phyloP scores from a whole-genome alignment of 2,329 filamentous ascomycete genomes.

The Cladosporium phlei region DNA sequence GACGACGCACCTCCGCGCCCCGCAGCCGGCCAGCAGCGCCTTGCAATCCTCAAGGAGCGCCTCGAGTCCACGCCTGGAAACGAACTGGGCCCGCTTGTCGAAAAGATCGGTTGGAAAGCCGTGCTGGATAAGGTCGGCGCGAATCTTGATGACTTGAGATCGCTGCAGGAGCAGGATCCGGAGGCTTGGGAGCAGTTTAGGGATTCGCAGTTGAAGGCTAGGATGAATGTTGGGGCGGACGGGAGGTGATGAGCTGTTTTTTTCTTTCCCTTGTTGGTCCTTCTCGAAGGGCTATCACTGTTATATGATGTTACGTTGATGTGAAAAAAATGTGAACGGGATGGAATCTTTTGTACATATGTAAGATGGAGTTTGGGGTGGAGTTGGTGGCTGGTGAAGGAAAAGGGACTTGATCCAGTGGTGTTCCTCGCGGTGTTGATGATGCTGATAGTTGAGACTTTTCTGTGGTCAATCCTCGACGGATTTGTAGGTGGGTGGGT shows the following conservation, averaged over 20 bases:
- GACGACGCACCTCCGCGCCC: slow-evolving; percentile 25
- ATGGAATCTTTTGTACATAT: no score
- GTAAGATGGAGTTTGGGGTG: no score
- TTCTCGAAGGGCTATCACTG: no score
- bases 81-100: slow-evolving; percentile 59
- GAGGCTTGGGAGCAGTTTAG: slow-evolving; percentile 32
- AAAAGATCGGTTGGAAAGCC: slow-evolving; percentile 53
- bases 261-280: no score
- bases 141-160: slow-evolving; percentile 63
- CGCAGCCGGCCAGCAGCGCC: slow-evolving; percentile 7
- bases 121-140: slow-evolving; percentile 59
- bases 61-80: slow-evolving; percentile 53
- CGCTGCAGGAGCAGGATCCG: slow-evolving; percentile 47
- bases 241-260: background rate
- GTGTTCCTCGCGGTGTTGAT: no score
- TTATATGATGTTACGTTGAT: no score
- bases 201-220: slow-evolving; percentile 33
- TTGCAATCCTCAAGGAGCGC: slow-evolving; percentile 31
- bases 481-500: no score
- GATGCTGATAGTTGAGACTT: no score
- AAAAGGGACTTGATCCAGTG: no score
- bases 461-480: no score
- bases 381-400: no score
- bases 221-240: slow-evolving; percentile 21
- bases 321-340: no score